Conservation (phyloP, 2,329 filamentous ascomycete species). For the Cercospora brassicicola region DNA sequence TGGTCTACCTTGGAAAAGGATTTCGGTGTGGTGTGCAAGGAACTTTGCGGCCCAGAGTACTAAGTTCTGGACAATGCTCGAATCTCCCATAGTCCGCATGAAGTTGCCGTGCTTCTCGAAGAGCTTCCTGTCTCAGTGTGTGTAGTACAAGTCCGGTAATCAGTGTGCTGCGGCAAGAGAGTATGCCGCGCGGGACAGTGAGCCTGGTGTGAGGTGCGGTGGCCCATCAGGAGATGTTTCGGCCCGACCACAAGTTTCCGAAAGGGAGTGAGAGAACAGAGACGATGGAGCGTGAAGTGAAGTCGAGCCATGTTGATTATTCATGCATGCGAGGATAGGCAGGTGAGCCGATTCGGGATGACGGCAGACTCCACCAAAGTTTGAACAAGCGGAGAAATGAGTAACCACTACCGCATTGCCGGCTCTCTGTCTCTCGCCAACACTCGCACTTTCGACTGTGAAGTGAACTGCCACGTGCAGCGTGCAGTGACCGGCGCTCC, state of each 20-base stretch:
- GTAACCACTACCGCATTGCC: conserved; percentile 7
- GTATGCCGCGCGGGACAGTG: neutral
- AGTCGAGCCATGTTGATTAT: neutral
- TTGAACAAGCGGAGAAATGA: conserved; percentile 9
- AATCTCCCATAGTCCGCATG: neutral
- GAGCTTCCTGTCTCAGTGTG: neutral
- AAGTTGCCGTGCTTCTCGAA: neutral
- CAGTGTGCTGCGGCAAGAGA: neutral
- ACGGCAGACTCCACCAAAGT: conserved; percentile 1
- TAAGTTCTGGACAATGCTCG: neutral
- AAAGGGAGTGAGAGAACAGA: neutral
- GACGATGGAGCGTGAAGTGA: neutral
- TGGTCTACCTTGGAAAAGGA: neutral
- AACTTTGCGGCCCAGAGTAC: neutral
- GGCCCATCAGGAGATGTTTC: neutral
- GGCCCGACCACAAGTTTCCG: neutral
- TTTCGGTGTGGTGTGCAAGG: neutral
- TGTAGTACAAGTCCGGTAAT: neutral
- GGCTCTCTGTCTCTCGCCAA: neutral
- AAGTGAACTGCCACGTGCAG: conserved; percentile 5
- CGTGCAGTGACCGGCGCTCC: conserved; percentile 25
- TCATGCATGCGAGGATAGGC: neutral
- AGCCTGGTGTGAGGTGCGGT: neutral
- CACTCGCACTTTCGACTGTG: conserved; percentile 2
- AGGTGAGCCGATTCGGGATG: neutral